These are phyloP conservation scores for Cladosporium phlei DNA, from an alignment of 2,329 filamentous ascomycete genomes.

Conservation along the genomic window DNA sequence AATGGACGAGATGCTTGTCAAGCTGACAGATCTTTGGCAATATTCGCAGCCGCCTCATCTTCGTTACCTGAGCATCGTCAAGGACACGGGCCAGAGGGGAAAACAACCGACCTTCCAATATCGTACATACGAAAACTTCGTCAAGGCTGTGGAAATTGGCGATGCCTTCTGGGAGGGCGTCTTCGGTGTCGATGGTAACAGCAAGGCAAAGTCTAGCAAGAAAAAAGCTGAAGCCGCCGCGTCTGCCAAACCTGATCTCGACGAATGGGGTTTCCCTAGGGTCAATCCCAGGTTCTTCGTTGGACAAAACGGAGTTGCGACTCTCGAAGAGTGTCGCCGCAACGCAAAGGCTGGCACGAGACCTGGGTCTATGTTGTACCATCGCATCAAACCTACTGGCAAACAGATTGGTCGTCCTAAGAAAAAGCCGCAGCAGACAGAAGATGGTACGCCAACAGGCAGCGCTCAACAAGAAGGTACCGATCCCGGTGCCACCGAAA, in stretches of 20 bases:
- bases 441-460: background rate
- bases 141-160: conserved; percentile 48
- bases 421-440: background rate
- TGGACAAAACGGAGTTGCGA: conserved; percentile 39
- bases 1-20: conserved; percentile 48
- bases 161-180: conserved; percentile 53
- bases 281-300: conserved; percentile 32
- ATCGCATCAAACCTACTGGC: background rate
- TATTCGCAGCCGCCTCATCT: conserved; percentile 55
- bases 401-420: background rate
- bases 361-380: background rate
- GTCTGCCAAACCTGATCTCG: conserved; percentile 28
- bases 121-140: conserved; percentile 50
- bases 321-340: conserved; percentile 36
- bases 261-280: conserved; percentile 46
- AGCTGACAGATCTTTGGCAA: conserved; percentile 54
- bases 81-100: conserved; percentile 48
- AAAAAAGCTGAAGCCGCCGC: conserved; percentile 9
- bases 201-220: conserved; percentile 19
- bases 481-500: background rate
- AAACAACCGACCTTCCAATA: conserved; percentile 50
- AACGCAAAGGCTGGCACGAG: conserved; percentile 6
- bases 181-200: conserved; percentile 28
- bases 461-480: background rate
- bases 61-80: conserved; percentile 52